phyloP scores from a whole-genome alignment of 805 yeast genomes.

The Ogataea kodamae region DNA sequence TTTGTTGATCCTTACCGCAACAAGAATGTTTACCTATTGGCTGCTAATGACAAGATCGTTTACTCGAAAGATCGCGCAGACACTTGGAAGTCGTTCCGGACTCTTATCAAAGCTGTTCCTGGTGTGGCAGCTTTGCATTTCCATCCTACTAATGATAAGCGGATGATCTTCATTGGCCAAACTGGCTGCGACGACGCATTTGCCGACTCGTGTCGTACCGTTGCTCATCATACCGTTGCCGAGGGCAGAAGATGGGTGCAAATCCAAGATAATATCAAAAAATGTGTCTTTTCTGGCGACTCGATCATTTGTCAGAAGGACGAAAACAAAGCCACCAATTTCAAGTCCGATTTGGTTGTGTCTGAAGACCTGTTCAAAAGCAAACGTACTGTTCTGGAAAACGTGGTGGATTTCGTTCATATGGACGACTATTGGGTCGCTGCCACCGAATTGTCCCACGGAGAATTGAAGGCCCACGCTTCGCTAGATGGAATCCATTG shows the following conservation, averaged over 20 bases:
- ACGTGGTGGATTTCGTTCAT: conserved; percentile 66
- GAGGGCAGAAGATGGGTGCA: conserved; percentile 62
- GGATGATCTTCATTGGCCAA: conserved; percentile 67
- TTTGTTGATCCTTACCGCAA: conserved; percentile 52
- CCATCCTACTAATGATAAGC: conserved; percentile 56
- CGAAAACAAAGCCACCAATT: conserved; percentile 35
- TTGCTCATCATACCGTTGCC: conserved; percentile 60
- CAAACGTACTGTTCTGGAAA: conserved; percentile 42
- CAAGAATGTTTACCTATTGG: conserved; percentile 51
- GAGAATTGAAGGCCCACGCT: conserved; percentile 60
- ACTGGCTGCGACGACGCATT: conserved; percentile 50
- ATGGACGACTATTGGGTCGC: conserved; percentile 69
- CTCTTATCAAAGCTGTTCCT: conserved; percentile 51
- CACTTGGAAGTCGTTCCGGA: conserved; percentile 47
- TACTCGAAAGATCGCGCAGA: conserved; percentile 66
- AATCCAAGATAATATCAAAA: conserved; percentile 50
- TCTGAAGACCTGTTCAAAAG: conserved; percentile 49
- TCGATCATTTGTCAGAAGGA: conserved; percentile 59
- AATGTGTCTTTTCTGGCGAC: conserved; percentile 63
- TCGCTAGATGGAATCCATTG: conserved; percentile 70
- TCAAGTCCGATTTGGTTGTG: conserved; percentile 37
- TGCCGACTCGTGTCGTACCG: conserved; percentile 48
- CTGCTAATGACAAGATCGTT: conserved; percentile 48
- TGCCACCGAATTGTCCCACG: conserved; percentile 51
- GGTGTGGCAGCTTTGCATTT: conserved; percentile 50